Evolutionary conservation across 805 yeast genomes (phyloP).

Genomic region (Candida golubevii): DNA sequence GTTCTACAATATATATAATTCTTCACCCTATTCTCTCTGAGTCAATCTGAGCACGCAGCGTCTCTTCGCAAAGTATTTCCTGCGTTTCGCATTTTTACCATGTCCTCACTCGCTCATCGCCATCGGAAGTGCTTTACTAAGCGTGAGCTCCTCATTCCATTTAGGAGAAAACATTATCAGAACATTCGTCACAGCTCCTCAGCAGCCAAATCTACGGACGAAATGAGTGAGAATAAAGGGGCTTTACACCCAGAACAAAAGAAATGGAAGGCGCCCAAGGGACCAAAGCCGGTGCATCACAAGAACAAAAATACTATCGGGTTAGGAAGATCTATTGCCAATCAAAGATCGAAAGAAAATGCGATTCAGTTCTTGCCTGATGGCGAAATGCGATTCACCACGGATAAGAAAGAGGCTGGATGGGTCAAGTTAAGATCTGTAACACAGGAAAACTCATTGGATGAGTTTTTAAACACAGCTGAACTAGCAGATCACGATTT

Average conservation of each 20-base stretch:
- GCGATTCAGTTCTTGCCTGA: constrained; percentile 70
- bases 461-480: constrained; percentile 93
- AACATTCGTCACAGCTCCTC: too few relatives aligned
- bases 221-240: constrained; percentile 32
- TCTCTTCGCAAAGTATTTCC: too few relatives aligned
- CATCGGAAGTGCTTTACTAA: too few relatives aligned
- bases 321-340: constrained; percentile 76
- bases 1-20: too few relatives aligned
- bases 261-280: constrained; percentile 86
- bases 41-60: too few relatives aligned
- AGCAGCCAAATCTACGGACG: not conserved
- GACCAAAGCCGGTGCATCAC: constrained; percentile 85
- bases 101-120: too few relatives aligned
- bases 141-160: too few relatives aligned
- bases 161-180: too few relatives aligned
- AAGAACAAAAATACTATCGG: constrained; percentile 83
- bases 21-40: too few relatives aligned
- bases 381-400: constrained; percentile 86
- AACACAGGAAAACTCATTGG: constrained; percentile 89
- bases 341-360: constrained; percentile 67
- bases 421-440: constrained; percentile 92
- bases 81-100: too few relatives aligned
- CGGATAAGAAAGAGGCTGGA: constrained; percentile 75
- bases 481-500: constrained; percentile 95
- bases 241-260: constrained; percentile 46